Conservation (phyloP, 345 rosid genomes). For the Arabis hirsuta region DNA sequence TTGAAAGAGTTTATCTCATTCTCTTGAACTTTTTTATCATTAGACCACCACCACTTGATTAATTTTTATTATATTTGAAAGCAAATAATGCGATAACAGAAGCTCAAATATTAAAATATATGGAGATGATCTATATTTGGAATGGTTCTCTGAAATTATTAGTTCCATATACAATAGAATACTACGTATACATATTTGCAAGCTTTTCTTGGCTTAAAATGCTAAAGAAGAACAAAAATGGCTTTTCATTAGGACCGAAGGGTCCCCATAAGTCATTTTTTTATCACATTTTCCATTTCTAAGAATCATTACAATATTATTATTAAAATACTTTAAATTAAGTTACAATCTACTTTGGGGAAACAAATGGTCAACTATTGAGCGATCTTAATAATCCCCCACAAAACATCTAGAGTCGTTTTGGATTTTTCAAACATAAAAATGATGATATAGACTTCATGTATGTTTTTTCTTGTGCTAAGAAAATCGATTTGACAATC, state of each 20-base stretch:
- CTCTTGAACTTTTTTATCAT: too few species aligned
- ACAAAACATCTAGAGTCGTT: not conserved
- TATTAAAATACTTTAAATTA: not conserved
- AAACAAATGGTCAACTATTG: conserved; percentile 15
- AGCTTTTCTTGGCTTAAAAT: conserved; percentile 20
- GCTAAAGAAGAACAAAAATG: conserved; percentile 32
- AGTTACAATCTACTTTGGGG: conserved; percentile 10
- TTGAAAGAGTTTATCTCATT: too few species aligned
- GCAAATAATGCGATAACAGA: conserved; percentile 6
- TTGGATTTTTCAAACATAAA: not conserved
- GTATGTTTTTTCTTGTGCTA: not conserved
- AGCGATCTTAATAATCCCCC: not conserved
- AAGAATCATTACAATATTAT: not conserved
- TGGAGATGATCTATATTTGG: not conserved
- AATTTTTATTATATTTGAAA: not conserved
- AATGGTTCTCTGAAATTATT: conserved; percentile 33
- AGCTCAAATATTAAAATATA: conserved; percentile 22
- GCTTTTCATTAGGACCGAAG: conserved; percentile 32
- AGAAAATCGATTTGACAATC: not conserved
- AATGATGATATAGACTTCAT: not conserved
- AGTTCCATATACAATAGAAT: not conserved
- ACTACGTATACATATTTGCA: conserved; percentile 1
- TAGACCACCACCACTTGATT: too few species aligned
- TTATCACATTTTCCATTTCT: not conserved
- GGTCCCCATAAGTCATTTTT: conserved; percentile 3